Evolutionary conservation across 345 rosid genomes (phyloP).

Genomic region (Cardamine occulta): DNA sequence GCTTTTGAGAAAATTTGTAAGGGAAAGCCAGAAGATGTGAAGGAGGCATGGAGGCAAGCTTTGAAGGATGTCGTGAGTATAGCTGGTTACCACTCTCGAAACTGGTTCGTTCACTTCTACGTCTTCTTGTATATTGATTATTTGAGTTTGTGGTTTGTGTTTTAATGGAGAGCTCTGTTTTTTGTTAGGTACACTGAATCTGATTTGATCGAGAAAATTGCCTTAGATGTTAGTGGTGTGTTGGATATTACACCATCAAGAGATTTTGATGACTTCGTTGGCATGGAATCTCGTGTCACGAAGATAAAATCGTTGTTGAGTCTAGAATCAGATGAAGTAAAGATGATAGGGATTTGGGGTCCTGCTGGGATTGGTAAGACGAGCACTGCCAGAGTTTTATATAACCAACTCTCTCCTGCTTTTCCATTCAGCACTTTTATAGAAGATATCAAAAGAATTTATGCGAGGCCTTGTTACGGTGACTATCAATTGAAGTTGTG

Average conservation of each 20-base stretch:
- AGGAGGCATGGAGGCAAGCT: not conserved
- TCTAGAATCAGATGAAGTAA: not conserved
- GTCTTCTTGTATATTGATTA: not conserved
- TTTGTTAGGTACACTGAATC: constrained; percentile 13
- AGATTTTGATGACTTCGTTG: constrained; percentile 12
- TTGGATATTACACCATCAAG: constrained; percentile 20
- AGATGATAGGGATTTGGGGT: constrained; percentile 11
- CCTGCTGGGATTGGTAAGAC: constrained; percentile 34
- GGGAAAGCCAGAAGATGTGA: too few relatives aligned
- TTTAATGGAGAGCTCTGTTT: not conserved
- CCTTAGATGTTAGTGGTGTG: not conserved
- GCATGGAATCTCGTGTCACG: constrained; percentile 10
- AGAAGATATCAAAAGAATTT: constrained; percentile 1
- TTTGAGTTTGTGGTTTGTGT: not conserved
- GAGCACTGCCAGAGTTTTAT: too few relatives aligned
- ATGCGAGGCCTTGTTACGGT: not conserved
- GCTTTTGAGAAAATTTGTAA: not conserved
- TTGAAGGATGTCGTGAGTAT: not conserved
- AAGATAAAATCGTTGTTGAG: not conserved
- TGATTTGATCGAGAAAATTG: not conserved
- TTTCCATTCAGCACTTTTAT: constrained; percentile 5
- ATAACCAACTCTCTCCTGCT: too few relatives aligned
- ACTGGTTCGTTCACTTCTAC: constrained; percentile 10
- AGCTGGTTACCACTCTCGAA: not conserved
- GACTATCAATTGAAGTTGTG: not conserved